Evolutionary conservation across 2,329 filamentous ascomycete species (phyloP).

Genomic region (Aureobasidium uvarum): DNA sequence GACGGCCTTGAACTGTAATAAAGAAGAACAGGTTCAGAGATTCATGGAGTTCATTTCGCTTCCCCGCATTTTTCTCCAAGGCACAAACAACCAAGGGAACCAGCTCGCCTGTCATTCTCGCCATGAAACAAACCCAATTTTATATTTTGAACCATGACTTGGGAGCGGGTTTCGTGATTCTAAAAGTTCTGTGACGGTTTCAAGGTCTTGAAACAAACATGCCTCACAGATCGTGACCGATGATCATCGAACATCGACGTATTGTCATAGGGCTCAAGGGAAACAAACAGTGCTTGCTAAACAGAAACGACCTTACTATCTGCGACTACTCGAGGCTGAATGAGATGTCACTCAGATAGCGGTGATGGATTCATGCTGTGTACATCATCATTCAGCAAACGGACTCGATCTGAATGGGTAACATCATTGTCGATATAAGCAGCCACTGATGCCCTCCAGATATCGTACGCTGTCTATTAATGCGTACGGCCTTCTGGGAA

Average conservation of each 20-base stretch:
- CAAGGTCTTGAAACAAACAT: constrained; percentile 1
- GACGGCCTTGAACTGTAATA: not conserved
- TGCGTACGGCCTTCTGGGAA: too few relatives aligned
- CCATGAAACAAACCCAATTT: constrained; percentile 7
- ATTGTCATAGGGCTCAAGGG: too few relatives aligned
- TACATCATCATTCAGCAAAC: not conserved
- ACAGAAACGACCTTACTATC: not conserved
- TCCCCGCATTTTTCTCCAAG: not conserved
- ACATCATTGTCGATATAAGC: not conserved
- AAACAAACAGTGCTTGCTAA: not conserved
- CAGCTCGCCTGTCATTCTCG: not conserved
- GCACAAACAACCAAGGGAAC: not conserved
- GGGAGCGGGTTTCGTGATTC: not conserved
- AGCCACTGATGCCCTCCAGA: too few relatives aligned
- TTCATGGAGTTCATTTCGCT: constrained; percentile 7
- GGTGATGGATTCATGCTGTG: not conserved
- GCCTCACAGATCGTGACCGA: not conserved
- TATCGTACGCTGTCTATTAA: not conserved
- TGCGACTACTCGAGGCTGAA: not conserved
- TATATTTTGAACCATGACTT: constrained; percentile 1
- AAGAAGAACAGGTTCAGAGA: constrained; percentile 1
- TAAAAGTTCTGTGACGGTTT: not conserved
- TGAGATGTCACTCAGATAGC: not conserved
- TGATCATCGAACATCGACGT: not conserved
- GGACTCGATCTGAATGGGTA: not conserved